phyloP scores from a whole-genome alignment of 352 stramenopile genomes.

The Globisporangium megalacanthum region DNA sequence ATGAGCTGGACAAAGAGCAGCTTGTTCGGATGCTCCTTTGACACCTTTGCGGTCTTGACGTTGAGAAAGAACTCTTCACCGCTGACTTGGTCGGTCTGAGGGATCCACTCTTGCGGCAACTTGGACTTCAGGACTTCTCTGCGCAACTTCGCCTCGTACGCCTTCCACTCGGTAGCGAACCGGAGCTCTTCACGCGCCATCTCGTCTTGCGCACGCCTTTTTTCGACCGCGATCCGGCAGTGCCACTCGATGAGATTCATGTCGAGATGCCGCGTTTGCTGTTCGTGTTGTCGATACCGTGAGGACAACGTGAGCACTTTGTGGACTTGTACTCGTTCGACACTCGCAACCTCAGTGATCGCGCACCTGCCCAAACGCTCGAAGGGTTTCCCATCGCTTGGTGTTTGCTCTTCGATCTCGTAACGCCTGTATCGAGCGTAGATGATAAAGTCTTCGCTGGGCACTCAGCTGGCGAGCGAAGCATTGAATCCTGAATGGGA shows the following conservation, averaged over 20 bases:
- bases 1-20: constrained; percentile 23
- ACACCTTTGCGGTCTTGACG: constrained; percentile 24
- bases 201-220: constrained; percentile 16
- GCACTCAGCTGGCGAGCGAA: constrained; percentile 13
- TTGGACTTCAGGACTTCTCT: constrained; percentile 33
- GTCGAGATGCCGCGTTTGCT: constrained; percentile 10
- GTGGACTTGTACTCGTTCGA: not conserved
- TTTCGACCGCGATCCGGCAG: constrained; percentile 25
- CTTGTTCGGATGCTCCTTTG: constrained; percentile 31
- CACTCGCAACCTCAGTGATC: not conserved
- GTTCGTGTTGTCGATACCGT: not conserved
- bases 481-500: constrained; percentile 18
- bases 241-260: constrained; percentile 25
- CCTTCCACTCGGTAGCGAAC: constrained; percentile 23
- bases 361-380: constrained; percentile 5
- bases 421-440: constrained; percentile 3
- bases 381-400: constrained; percentile 11
- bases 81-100: constrained; percentile 27
- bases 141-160: constrained; percentile 31
- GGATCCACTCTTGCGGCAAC: constrained; percentile 34
- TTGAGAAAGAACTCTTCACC: constrained; percentile 40
- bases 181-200: constrained; percentile 17
- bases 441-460: not conserved
- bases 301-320: not conserved
- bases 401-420: not conserved